Evolutionary conservation across 441 rosid species (phyloP).

Genomic region (Omphalea diandra): DNA sequence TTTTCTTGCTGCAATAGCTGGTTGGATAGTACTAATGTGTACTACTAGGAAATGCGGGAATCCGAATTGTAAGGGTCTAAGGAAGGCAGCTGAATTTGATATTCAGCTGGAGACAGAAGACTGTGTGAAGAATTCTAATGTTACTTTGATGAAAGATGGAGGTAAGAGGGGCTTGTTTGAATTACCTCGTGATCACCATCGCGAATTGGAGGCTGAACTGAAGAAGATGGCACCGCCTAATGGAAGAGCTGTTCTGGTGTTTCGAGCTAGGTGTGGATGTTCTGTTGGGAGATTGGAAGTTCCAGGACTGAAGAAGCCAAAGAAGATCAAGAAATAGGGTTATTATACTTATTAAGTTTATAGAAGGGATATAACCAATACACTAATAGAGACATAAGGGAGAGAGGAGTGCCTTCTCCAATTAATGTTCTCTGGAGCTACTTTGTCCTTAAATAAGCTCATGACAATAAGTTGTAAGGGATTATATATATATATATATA

Average conservation of each 20-base stretch:
- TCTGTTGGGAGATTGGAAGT: constrained; percentile 88
- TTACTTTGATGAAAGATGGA: constrained; percentile 37
- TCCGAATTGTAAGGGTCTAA: constrained; percentile 75
- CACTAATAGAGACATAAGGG: constrained; percentile 42
- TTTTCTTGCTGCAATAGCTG: constrained; percentile 56
- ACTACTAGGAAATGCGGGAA: constrained; percentile 74
- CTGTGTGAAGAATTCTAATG: constrained; percentile 60
- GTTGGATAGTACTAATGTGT: constrained; percentile 56
- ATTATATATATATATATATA: too few relatives aligned
- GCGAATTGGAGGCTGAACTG: constrained; percentile 73
- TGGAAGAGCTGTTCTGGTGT: constrained; percentile 80
- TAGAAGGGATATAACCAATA: constrained; percentile 34
- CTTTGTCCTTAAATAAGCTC: constrained; percentile 49
- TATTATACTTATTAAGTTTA: constrained; percentile 17
- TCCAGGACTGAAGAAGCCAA: constrained; percentile 72
- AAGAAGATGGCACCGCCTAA: constrained; percentile 94
- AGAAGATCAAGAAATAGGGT: constrained; percentile 77
- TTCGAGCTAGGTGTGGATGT: constrained; percentile 85
- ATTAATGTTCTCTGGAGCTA: constrained; percentile 34
- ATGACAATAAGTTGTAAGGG: constrained; percentile 43
- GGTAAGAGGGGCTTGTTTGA: constrained; percentile 61
- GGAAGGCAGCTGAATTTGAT: constrained; percentile 83
- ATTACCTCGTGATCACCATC: constrained; percentile 70
- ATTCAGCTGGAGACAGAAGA: constrained; percentile 92
- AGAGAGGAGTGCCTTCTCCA: constrained; percentile 43